phyloP scores from a whole-genome alignment of 768 basidiomycete species.

The Boletales sp. region DNA sequence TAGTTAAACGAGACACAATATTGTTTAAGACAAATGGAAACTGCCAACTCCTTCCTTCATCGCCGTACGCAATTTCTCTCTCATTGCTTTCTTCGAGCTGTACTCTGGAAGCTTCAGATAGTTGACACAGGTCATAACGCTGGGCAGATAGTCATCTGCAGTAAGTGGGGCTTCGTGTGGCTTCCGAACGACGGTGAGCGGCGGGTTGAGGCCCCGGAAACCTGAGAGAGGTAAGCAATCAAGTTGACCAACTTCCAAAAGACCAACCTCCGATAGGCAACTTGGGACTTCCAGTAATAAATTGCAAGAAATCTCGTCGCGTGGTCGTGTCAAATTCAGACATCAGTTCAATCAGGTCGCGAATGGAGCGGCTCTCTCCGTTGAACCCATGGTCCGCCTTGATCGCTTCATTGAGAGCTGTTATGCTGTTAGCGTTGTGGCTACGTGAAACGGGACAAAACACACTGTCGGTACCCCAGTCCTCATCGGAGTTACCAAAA shows the following conservation, averaged over 20 bases:
- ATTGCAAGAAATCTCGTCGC: constrained; percentile 89
- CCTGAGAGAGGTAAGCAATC: constrained; percentile 40
- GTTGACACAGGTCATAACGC: constrained; percentile 98
- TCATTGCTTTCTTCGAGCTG: constrained; percentile 80
- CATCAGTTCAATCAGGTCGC: constrained; percentile 85
- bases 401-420: constrained; percentile 83
- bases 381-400: constrained; percentile 99
- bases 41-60: constrained; percentile 94
- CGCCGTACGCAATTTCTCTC: constrained; percentile 76
- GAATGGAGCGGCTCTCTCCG: constrained; percentile 87
- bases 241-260: not conserved
- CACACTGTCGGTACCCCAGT: constrained; percentile 92
- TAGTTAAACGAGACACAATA: constrained; percentile 18
- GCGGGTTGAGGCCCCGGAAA: constrained; percentile 92
- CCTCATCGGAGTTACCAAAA: constrained; percentile 96
- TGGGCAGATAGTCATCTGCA: constrained; percentile 93
- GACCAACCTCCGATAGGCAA: constrained; percentile 87
- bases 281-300: constrained; percentile 97
- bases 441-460: constrained; percentile 5
- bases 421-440: constrained; percentile 1
- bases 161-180: constrained; percentile 88
- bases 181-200: constrained; percentile 94
- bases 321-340: constrained; percentile 67
- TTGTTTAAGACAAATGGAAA: constrained; percentile 87
- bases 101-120: constrained; percentile 97